A percentile compares a stretch with the other conserved stretches of the same genome.
Evolutionary conservation across 768 basidiomycete genomes (phyloP).

Genomic region (Gloeostereum incarnatum): DNA sequence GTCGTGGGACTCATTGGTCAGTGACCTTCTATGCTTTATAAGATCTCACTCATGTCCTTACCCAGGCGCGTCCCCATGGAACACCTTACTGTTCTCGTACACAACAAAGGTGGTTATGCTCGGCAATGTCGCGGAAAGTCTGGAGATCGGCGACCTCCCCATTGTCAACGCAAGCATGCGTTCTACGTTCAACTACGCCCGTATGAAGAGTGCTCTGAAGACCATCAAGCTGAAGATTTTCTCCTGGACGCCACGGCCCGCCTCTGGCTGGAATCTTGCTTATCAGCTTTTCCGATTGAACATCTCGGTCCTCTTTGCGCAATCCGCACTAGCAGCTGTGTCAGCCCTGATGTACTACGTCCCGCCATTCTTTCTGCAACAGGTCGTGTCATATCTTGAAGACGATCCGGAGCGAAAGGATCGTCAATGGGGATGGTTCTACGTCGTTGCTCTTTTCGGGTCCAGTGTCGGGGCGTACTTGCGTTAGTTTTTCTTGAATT

Average conservation of each 20-base stretch:
- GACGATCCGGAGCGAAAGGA: slow-evolving; percentile 37
- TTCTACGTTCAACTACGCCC: slow-evolving; percentile 47
- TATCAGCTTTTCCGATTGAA: slow-evolving; percentile 61
- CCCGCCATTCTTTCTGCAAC: slow-evolving; percentile 43
- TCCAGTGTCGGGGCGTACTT: slow-evolving; percentile 32
- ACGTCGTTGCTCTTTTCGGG: slow-evolving; percentile 42
- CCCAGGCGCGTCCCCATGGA: slow-evolving; percentile 48
- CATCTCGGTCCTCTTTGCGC: slow-evolving; percentile 21
- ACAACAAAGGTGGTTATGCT: slow-evolving; percentile 84
- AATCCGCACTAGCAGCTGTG: slow-evolving; percentile 42
- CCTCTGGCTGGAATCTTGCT: slow-evolving; percentile 54
- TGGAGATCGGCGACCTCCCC: slow-evolving; percentile 86
- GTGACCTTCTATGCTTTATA: slow-evolving; percentile 5
- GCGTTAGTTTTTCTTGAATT: slow-evolving; percentile 27
- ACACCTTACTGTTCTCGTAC: slow-evolving; percentile 73
- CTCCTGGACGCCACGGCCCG: slow-evolving; percentile 49
- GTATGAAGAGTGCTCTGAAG: slow-evolving; percentile 51
- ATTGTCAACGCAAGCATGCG: slow-evolving; percentile 73
- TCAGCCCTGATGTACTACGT: slow-evolving; percentile 60
- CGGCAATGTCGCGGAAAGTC: slow-evolving; percentile 59
- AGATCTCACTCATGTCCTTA: neutral
- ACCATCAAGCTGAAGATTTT: slow-evolving; percentile 40
- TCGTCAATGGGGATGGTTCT: slow-evolving; percentile 54
- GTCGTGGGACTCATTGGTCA: slow-evolving; percentile 55
- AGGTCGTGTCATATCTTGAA: slow-evolving; percentile 46